phyloP scores from a whole-genome alignment of 768 basidiomycete genomes.

The Tricholoma terreum region DNA sequence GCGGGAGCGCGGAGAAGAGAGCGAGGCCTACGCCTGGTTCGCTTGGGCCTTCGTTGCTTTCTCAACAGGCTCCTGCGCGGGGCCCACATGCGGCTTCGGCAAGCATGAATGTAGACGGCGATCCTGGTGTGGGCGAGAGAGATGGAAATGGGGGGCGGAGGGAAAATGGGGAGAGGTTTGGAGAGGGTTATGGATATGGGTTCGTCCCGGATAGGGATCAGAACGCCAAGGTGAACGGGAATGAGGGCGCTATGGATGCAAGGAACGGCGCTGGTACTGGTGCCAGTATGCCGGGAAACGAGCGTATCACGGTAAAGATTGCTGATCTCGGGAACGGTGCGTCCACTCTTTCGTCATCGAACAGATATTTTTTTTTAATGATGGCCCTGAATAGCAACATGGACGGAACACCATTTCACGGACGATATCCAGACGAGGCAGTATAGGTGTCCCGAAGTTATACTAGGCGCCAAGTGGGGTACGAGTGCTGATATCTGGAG shows the following conservation, averaged over 20 bases:
- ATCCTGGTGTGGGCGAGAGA: not conserved
- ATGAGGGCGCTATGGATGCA: slow-evolving; percentile 16
- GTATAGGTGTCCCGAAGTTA: slow-evolving; percentile 96
- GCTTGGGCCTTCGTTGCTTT: slow-evolving; percentile 67
- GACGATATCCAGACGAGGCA: slow-evolving; percentile 98
- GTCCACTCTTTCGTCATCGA: slow-evolving; percentile 23
- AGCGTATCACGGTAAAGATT: slow-evolving; percentile 96
- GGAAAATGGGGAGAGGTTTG: not conserved
- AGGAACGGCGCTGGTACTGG: slow-evolving; percentile 28
- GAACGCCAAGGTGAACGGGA: slow-evolving; percentile 15
- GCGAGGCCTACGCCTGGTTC: slow-evolving; percentile 17
- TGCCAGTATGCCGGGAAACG: slow-evolving; percentile 27
- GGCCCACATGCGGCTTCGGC: not conserved
- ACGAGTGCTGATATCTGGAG: slow-evolving; percentile 96
- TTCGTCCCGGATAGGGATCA: slow-evolving; percentile 8
- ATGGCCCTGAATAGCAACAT: slow-evolving; percentile 53
- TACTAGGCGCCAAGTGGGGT: slow-evolving; percentile 94
- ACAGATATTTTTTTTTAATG: not conserved
- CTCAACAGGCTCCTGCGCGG: slow-evolving; percentile 58
- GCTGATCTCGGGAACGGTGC: slow-evolving; percentile 95
- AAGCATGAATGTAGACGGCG: not conserved
- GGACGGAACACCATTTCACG: slow-evolving; percentile 95
- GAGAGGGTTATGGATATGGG: not conserved
- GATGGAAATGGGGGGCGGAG: not conserved
- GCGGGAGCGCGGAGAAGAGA: slow-evolving; percentile 19